phyloP scores from a whole-genome alignment of 2,329 filamentous ascomycete species.

The Trichoderma sp. region DNA sequence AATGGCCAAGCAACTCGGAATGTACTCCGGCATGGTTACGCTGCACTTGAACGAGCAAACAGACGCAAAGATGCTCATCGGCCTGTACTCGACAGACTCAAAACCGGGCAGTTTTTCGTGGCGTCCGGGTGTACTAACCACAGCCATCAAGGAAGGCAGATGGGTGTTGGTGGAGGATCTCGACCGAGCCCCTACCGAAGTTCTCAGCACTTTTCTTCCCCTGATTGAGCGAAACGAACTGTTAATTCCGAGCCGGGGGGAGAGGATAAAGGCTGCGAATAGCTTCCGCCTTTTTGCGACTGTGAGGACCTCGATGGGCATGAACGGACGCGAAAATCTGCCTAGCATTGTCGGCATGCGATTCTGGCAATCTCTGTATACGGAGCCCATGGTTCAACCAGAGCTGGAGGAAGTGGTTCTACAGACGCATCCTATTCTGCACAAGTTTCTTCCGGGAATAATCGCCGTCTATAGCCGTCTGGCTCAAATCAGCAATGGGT shows the following conservation, averaged over 20 bases:
- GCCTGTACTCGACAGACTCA: conserved; percentile 86
- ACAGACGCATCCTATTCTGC: conserved; percentile 66
- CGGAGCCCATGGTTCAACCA: conserved; percentile 60
- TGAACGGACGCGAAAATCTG: conserved; percentile 62
- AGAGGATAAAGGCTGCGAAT: conserved; percentile 75
- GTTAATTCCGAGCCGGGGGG: conserved; percentile 82
- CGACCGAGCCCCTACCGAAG: conserved; percentile 89
- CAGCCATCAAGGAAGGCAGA: conserved; percentile 86
- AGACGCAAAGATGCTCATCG: conserved; percentile 92
- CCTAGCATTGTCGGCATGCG: conserved; percentile 77
- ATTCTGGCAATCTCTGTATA: conserved; percentile 77
- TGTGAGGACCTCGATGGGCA: conserved; percentile 71
- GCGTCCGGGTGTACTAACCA: conserved; percentile 89
- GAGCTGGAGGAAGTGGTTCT: conserved; percentile 75
- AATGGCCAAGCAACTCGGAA: conserved; percentile 74
- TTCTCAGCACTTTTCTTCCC: conserved; percentile 87
- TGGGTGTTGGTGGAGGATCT: conserved; percentile 98
- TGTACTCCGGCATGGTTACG: conserved; percentile 80
- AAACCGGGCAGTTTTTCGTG: conserved; percentile 88
- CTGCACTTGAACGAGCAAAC: conserved; percentile 97
- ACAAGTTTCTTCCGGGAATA: conserved; percentile 57
- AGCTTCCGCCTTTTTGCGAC: conserved; percentile 92
- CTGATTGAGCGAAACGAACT: conserved; percentile 91
- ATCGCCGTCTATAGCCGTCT: conserved; percentile 57
- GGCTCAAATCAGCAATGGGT: conserved; percentile 49